phyloP scores from a whole-genome alignment of 225 moss, liverwort and hornwort species.

The Sphagnum tenellum region DNA sequence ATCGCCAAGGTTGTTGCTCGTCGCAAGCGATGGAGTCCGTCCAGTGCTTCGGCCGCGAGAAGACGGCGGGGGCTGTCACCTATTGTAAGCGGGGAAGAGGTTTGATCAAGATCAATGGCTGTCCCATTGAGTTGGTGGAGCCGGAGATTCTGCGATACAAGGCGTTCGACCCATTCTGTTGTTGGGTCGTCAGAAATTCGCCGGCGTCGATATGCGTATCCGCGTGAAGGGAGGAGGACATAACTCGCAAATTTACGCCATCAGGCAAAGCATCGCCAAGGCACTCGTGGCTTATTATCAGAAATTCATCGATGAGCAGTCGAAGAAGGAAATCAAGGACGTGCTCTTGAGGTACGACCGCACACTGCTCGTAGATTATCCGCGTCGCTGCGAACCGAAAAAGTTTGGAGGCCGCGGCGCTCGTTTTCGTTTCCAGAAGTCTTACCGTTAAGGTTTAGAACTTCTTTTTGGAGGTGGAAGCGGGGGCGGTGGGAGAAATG shows the following conservation, averaged over 20 bases:
- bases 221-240: not conserved
- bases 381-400: not conserved
- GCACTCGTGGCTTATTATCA: not conserved
- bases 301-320: not conserved
- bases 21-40: not conserved
- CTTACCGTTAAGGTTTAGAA: not conserved
- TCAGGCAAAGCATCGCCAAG: slow-evolving; percentile 1
- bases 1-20: no score
- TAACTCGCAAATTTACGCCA: no score
- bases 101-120: not conserved
- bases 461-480: no score
- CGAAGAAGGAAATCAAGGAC: slow-evolving; percentile 1
- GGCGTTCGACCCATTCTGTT: not conserved
- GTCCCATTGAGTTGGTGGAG: not conserved
- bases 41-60: not conserved
- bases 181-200: not conserved
- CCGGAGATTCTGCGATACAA: not conserved
- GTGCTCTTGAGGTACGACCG: not conserved
- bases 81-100: not conserved
- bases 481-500: no score
- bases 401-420: not conserved
- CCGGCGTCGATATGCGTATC: not conserved
- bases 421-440: not conserved
- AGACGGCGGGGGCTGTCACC: not conserved
- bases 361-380: not conserved